Percentiles rank a stretch among this genome's conserved stretches.
phyloP scores from a whole-genome alignment of 176 grass and related monocot genomes.

The Oryza australiensis region DNA sequence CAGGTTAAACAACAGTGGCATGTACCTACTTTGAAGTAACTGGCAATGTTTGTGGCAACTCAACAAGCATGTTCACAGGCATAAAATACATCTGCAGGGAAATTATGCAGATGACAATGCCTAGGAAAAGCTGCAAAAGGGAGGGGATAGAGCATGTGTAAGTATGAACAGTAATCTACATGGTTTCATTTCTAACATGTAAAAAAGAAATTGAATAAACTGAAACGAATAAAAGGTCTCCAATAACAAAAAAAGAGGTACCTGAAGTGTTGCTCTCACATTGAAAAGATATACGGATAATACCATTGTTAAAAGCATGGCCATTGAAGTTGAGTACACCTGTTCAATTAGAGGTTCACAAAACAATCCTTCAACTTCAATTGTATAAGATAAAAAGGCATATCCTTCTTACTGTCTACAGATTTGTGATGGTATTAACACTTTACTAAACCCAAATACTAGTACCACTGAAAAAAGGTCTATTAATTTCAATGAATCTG shows the following conservation, averaged over 20 bases:
- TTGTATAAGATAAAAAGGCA: neutral
- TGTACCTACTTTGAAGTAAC: slow-evolving; percentile 41
- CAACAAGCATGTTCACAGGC: slow-evolving; percentile 74
- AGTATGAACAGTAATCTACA: slow-evolving; percentile 31
- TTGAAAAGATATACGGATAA: slow-evolving; percentile 86
- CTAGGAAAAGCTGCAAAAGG: slow-evolving; percentile 87
- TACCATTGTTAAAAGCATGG: slow-evolving; percentile 94
- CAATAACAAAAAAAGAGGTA: slow-evolving; percentile 26
- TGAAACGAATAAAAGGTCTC: neutral
- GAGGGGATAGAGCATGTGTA: slow-evolving; percentile 22
- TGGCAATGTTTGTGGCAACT: slow-evolving; percentile 64
- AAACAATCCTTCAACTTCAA: neutral
- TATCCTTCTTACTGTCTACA: neutral
- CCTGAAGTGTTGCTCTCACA: slow-evolving; percentile 90
- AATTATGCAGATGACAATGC: slow-evolving; percentile 94
- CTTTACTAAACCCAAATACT: neutral
- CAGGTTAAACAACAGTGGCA: slow-evolving; percentile 27
- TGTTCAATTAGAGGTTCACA: slow-evolving; percentile 40
- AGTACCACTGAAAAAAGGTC: neutral
- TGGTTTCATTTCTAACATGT: slow-evolving; percentile 10
- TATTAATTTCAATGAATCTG: neutral
- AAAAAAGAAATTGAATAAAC: slow-evolving; percentile 1
- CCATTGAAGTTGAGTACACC: slow-evolving; percentile 99
- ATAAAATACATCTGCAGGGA: slow-evolving; percentile 98
- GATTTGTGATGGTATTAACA: neutral